These are phyloP conservation scores for Debaryomycetaceae sp. DNA, from an alignment of 1,139 yeast genomes.

Conservation along the genomic window DNA sequence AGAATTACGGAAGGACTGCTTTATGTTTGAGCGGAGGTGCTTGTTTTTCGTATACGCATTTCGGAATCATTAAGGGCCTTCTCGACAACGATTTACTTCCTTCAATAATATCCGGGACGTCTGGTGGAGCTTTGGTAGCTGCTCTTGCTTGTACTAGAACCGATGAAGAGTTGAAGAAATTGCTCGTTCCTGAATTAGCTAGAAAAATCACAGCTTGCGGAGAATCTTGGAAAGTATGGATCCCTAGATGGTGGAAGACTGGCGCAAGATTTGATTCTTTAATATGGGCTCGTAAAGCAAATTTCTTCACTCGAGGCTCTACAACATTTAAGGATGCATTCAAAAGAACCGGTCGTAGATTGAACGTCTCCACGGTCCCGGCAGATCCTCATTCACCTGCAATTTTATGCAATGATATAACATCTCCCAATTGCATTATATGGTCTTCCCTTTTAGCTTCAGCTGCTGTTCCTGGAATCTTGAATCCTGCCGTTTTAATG, in stretches of 20 bases:
- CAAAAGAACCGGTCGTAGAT: slow-evolving; percentile 62
- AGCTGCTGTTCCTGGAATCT: slow-evolving; percentile 81
- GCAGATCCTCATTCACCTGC: slow-evolving; percentile 83
- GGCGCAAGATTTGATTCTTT: slow-evolving; percentile 78
- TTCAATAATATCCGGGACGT: slow-evolving; percentile 69
- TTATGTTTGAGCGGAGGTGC: slow-evolving; percentile 80
- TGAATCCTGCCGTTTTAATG: slow-evolving; percentile 79
- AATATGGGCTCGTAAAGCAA: slow-evolving; percentile 67
- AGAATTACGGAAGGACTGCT: slow-evolving; percentile 72
- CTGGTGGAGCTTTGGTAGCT: slow-evolving; percentile 82
- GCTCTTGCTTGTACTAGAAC: slow-evolving; percentile 71
- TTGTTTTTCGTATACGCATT: slow-evolving; percentile 72
- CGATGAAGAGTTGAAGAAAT: slow-evolving; percentile 55
- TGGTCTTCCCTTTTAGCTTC: slow-evolving; percentile 79
- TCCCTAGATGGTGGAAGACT: slow-evolving; percentile 64
- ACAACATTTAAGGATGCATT: slow-evolving; percentile 70
- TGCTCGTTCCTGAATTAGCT: slow-evolving; percentile 63
- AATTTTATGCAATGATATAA: slow-evolving; percentile 70
- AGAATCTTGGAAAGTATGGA: slow-evolving; percentile 60
- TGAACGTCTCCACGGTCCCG: slow-evolving; percentile 76
- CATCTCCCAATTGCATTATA: slow-evolving; percentile 78
- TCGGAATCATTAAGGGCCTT: slow-evolving; percentile 72
- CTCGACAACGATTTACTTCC: slow-evolving; percentile 67
- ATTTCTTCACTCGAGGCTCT: slow-evolving; percentile 72
- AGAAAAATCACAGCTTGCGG: slow-evolving; percentile 68